Base-by-base conservation (phyloP, 2,329 filamentous ascomycete species). In the Trichoderma endophyticum region DNA sequence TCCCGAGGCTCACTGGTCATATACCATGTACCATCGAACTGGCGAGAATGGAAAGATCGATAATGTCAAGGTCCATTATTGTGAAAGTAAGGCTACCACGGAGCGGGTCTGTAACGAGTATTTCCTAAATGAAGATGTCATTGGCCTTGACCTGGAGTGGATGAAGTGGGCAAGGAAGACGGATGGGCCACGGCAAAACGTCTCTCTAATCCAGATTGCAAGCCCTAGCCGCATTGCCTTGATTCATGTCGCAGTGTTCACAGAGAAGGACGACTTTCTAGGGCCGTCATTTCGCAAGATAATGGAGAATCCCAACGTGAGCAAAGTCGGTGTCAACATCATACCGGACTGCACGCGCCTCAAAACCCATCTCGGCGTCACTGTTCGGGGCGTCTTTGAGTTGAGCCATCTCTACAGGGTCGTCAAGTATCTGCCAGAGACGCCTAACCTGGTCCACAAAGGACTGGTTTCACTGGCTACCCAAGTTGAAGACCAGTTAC, bases 121-220 rank as follows among this genome's bases (percentile, higher is more conserved):
- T 71, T 97, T 98, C 75, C 78, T 90, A 51, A 75, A 86, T 30
- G 89, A 96, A 77, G 84, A 88, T 51, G 81, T 97, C 2, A 79
- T 98, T n/a, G 95, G 95, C 0, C 94, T 98, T 73, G 95, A 98
- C 77, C 86, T 98, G 73, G 95, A 98, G 82, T 98, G 95, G 95
- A 86, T 89, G 67, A 75, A 84, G 1, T 83, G 86, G 6, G 85
- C 89, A 0, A 82, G 84, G 79, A 24, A 76, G 8, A 79, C 85
- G 30, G 61, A 48, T 3, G 84, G 85, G 3, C 82, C 90, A 4
- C 91, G 92, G 74, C 84, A 87, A 66, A 93, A 94, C 73, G 88
- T 97, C 7, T 95, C 93, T 0, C 81, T 98, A 48, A 91, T 98
- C 57, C 95, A 98, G 80, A 80, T 98, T 26, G 93, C 95, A 1